A percentile compares a stretch with the other conserved stretches of the same genome.
phyloP scores from a whole-genome alignment of 176 grass and related monocot genomes.

The Saccharum spontaneum region DNA sequence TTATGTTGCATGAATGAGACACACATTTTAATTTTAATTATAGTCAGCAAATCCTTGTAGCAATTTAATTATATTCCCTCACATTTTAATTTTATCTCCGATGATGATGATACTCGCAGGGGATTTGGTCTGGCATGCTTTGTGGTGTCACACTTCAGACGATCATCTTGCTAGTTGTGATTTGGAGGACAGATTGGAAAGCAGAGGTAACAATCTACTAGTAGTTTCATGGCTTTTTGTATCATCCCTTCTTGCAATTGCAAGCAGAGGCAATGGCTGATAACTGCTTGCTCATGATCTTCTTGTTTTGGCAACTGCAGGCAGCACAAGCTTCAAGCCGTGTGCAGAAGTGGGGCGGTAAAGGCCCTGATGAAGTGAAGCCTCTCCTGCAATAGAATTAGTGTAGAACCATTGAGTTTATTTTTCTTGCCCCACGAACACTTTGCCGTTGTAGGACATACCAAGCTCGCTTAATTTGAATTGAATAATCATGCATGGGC shows the following conservation, averaged over 20 bases:
- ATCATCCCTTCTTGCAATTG: background rate
- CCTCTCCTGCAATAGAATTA: constrained; percentile 22
- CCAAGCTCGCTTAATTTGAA: background rate
- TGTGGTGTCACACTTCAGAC: constrained; percentile 42
- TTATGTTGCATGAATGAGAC: background rate
- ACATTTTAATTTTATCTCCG: background rate
- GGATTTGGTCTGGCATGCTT: constrained; percentile 67
- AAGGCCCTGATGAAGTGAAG: background rate
- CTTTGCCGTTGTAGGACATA: too few relatives aligned
- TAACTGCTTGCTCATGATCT: background rate
- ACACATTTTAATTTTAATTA: background rate
- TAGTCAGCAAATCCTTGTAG: background rate
- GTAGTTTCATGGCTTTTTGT: background rate
- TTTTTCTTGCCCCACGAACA: background rate
- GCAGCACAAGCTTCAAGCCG: constrained; percentile 41
- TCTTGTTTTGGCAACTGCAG: background rate
- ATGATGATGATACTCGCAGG: constrained; percentile 23
- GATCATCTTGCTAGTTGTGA: constrained; percentile 38
- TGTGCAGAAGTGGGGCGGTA: constrained; percentile 42
- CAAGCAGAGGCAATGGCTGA: background rate
- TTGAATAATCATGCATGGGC: background rate
- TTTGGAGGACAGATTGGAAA: constrained; percentile 60
- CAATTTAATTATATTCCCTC: background rate
- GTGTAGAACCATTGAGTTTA: background rate
- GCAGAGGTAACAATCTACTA: constrained; percentile 30